Conservation (phyloP, 768 basidiomycete genomes). For the Coprinopsis cinerea region DNA sequence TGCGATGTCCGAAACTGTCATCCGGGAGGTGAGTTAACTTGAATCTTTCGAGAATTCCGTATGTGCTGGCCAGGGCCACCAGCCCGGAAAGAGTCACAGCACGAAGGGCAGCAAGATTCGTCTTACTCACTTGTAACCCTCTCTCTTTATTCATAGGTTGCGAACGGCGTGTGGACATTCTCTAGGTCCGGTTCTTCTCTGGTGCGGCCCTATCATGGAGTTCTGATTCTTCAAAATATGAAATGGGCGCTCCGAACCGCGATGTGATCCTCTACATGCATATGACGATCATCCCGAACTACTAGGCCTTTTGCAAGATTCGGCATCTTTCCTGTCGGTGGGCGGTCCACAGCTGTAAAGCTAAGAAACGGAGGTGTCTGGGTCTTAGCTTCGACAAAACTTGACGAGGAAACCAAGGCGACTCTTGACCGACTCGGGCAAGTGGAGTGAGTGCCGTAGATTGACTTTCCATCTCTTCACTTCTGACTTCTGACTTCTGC, state of each 20-base stretch:
- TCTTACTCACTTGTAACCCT: neutral
- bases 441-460: conserved; percentile 45
- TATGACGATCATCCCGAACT: neutral
- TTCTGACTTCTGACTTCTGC: neutral
- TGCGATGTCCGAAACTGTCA: conserved; percentile 1
- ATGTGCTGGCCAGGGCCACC: too few relatives aligned
- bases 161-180: conserved; percentile 57
- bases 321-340: conserved; percentile 69
- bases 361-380: conserved; percentile 66
- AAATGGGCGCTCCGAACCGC: too few relatives aligned
- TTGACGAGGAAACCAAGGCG: conserved; percentile 57
- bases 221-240: too few relatives aligned
- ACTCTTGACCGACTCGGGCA: conserved; percentile 60
- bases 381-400: conserved; percentile 76
- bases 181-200: conserved; percentile 37
- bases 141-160: conserved; percentile 28
- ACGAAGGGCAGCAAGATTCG: neutral
- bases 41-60: too few relatives aligned
- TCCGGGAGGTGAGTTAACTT: neutral
- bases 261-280: neutral
- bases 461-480: neutral
- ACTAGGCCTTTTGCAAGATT: conserved; percentile 62
- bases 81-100: neutral
- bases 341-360: conserved; percentile 76
- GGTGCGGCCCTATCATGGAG: too few relatives aligned